phyloP scores from a whole-genome alignment of 2,329 filamentous ascomycete genomes.

The Coniochaeta sp. region DNA sequence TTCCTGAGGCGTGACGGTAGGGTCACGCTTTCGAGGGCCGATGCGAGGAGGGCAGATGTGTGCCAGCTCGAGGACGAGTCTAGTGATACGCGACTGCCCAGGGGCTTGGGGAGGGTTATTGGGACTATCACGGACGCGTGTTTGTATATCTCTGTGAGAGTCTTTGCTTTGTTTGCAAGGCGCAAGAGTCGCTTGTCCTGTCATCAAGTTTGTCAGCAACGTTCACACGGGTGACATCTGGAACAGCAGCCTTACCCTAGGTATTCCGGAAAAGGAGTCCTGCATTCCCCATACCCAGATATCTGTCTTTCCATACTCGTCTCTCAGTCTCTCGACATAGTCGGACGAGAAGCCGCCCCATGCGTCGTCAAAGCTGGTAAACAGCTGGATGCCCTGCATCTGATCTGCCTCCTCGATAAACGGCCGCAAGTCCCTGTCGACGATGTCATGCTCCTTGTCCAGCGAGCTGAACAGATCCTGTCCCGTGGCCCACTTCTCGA shows the following conservation, averaged over 20 bases:
- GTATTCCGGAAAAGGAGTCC: slow-evolving; percentile 44
- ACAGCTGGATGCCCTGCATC: slow-evolving; percentile 78
- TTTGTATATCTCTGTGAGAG: slow-evolving; percentile 59
- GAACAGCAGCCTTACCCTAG: slow-evolving; percentile 36
- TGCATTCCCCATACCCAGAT: slow-evolving; percentile 86
- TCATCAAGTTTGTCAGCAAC: background rate
- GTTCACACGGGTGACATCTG: background rate
- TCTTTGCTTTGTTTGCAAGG: slow-evolving; percentile 67
- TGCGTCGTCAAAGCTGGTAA: slow-evolving; percentile 66
- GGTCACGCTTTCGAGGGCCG: slow-evolving; percentile 72
- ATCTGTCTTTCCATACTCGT: slow-evolving; percentile 84
- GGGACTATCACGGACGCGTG: slow-evolving; percentile 75
- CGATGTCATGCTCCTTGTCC: slow-evolving; percentile 74
- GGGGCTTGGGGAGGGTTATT: slow-evolving; percentile 51
- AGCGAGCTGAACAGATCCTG: slow-evolving; percentile 67
- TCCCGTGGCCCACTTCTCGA: slow-evolving; percentile 68
- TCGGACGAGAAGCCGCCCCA: slow-evolving; percentile 72
- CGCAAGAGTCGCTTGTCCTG: slow-evolving; percentile 58
- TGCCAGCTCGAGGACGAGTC: slow-evolving; percentile 69
- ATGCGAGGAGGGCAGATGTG: slow-evolving; percentile 65
- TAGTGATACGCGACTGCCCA: slow-evolving; percentile 53
- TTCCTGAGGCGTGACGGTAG: slow-evolving; percentile 65
- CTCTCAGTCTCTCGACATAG: slow-evolving; percentile 71
- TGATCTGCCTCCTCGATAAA: slow-evolving; percentile 93
- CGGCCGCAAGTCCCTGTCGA: slow-evolving; percentile 82